These are phyloP conservation scores for Lentinula raphanica DNA, from an alignment of 768 basidiomycete genomes.

Conservation along the genomic window DNA sequence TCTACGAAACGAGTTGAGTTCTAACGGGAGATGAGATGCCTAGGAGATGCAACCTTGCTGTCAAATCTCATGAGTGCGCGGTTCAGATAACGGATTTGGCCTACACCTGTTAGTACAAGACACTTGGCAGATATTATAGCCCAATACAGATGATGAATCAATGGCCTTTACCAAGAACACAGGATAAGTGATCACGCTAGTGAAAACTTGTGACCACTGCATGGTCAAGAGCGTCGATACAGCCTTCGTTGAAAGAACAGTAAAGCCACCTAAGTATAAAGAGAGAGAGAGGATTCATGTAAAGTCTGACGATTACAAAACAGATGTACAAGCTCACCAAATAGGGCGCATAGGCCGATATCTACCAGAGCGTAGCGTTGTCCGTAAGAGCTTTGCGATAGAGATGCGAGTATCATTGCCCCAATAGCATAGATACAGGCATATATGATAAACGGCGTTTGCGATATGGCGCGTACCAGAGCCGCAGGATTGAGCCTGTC, in stretches of 20 bases:
- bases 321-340: slow-evolving; percentile 42
- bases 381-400: slow-evolving; percentile 65
- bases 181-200: slow-evolving; percentile 80
- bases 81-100: slow-evolving; percentile 83
- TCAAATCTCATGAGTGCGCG: slow-evolving; percentile 91
- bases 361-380: slow-evolving; percentile 75
- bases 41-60: slow-evolving; percentile 56
- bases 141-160: not conserved
- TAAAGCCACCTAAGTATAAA: slow-evolving; percentile 87
- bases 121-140: slow-evolving; percentile 39
- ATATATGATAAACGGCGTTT: slow-evolving; percentile 73
- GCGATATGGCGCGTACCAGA: slow-evolving; percentile 64
- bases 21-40: not conserved
- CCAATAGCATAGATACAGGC: slow-evolving; percentile 54
- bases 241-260: slow-evolving; percentile 91
- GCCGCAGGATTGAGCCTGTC: slow-evolving; percentile 62
- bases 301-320: not conserved
- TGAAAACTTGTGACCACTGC: slow-evolving; percentile 72
- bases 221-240: slow-evolving; percentile 80
- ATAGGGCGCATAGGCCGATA: slow-evolving; percentile 81
- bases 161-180: slow-evolving; percentile 54
- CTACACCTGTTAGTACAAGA: slow-evolving; percentile 66
- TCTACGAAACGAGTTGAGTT: slow-evolving; percentile 32
- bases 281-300: slow-evolving; percentile 4
- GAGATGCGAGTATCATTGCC: slow-evolving; percentile 51